Evolutionary conservation across 139 green algal species (phyloP), one percentile per base, ranked within the genome.

Genomic region (Ostreobium quekettii): DNA sequence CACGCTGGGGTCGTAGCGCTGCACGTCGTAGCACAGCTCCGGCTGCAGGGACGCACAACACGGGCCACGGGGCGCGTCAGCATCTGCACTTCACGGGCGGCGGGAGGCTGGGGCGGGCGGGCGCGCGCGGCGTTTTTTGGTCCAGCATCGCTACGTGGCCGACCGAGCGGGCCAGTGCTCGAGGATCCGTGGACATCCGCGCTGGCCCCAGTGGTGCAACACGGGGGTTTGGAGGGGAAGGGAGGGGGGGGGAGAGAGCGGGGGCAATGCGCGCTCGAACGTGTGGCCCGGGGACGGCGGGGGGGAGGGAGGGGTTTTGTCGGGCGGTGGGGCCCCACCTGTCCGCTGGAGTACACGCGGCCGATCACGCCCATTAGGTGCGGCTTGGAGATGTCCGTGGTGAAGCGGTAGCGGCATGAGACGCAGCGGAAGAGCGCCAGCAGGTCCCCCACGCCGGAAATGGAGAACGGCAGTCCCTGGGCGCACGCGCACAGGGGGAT

Each of bases 391-490:
- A 74, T 48, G 42, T 93, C 86, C 4, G 83, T 87, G 36, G 66
- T 66, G 47, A 95, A 95, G 57, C 84, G 82, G 74, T 93, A 95
- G 24, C 88, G 86, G 72, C 89, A 91, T 6, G 78, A 89, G 15
- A 93, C 83, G 70, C 89, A 95, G 33, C 89, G 78, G 71, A 93
- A 95, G 60, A 95, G 75, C 1, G 89, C 89, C 29, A 93, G 70
- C 57, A 95, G 71, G 71, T 93, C 89, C 1, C 80, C 84, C 37
- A 85, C 79, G 36, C 89, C 89, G 28, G 79, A 78, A 7, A 93
- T 78, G 1, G 79, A 75, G 68, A 89, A 95, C 0, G 89, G 86
- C n/a, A 91, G 71, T 29, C 87, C 87, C 85, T 93, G 76, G 31
- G 72, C 1, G 19, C 15, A 53, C n/a, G n/a, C n/a, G n/a, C n/a